These are phyloP conservation scores for Draba incana DNA, from an alignment of 345 rosid species.

Conservation along the genomic window DNA sequence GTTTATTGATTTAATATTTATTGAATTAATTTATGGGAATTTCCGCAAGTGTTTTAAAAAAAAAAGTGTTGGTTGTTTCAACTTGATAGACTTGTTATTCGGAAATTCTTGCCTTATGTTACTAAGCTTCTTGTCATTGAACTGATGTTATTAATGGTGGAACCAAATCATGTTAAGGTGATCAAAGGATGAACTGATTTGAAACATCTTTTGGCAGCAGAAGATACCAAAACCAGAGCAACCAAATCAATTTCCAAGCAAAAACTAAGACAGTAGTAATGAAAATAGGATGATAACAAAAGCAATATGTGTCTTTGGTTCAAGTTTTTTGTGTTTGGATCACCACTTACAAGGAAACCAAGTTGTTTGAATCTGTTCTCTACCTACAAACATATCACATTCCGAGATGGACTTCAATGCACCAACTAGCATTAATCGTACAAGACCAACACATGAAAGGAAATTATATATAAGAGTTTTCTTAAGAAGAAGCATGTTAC, in stretches of 20 bases:
- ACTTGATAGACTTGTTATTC: no score
- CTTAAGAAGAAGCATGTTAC: not conserved
- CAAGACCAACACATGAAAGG: constrained; percentile 38
- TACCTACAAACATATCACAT: no score
- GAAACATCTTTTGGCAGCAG: not conserved
- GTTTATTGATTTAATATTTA: no score
- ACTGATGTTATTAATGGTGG: no score
- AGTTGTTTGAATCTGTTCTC: constrained; percentile 5
- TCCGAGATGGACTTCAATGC: constrained; percentile 18
- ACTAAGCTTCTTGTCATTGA: no score
- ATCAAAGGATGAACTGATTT: no score
- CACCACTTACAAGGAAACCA: constrained; percentile 18
- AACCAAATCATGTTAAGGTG: no score
- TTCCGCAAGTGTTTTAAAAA: no score
- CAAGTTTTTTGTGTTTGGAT: constrained; percentile 1
- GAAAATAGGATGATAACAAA: not conserved
- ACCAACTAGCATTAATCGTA: constrained; percentile 29
- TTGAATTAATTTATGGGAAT: no score
- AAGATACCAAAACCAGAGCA: constrained; percentile 8
- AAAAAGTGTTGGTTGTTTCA: no score
- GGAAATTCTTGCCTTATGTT: no score
- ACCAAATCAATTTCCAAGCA: not conserved
- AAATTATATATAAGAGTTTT: no score
- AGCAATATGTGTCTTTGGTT: constrained; percentile 32
- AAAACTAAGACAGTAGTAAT: not conserved